Evolutionary conservation across 768 basidiomycete genomes (phyloP), one percentile per base, ranked within the genome.

Genomic region (Lentinus tigrinus): DNA sequence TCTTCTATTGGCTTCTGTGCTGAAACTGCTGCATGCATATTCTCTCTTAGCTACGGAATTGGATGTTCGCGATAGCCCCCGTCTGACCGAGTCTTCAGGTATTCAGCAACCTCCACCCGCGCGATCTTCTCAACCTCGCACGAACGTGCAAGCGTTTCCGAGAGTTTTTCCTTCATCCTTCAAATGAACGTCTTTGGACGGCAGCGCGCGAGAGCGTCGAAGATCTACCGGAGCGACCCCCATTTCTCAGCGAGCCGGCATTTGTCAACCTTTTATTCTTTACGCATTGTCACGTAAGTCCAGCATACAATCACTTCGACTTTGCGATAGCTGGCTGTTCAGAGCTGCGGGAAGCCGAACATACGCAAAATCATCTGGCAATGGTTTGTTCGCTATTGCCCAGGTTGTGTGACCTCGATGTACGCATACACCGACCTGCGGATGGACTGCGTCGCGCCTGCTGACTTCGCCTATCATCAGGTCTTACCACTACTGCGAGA

Each of bases 111-210:
- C 39, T 59, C 13, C 31, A 43, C 13, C 31, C 47, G 8, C 10
- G 26, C 11, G 58, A 58, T 17, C 46, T 58, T 1, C 31, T 47
- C 19, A 28, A 40, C n/a, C 51, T 58, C n/a, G 26, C 51, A 2
- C 58, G 58, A 3, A 49, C 47, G 6, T 59, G 52, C 52, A 59
- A 59, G 34, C 31, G 26, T 11, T 54, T 59, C 17, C 58, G 48
- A 7, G 21, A n/a, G 3, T 50, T 50, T 31, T 50, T 50, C 34
- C 36, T 50, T 3, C 49, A 50, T 31, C 31, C 14, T 4, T 19
- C n/a, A 9, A 50, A 50, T 23, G 34, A 36, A 10, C 31, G 49
- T 5, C 34, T 50, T 3, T 50, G 49, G 49, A 23, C 37, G 21
- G 34, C 49, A 1, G 49, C 49, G 5, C 37, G 31, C 13, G 23